phyloP scores from a whole-genome alignment of 352 stramenopile genomes.

The Blastocystis sp. region DNA sequence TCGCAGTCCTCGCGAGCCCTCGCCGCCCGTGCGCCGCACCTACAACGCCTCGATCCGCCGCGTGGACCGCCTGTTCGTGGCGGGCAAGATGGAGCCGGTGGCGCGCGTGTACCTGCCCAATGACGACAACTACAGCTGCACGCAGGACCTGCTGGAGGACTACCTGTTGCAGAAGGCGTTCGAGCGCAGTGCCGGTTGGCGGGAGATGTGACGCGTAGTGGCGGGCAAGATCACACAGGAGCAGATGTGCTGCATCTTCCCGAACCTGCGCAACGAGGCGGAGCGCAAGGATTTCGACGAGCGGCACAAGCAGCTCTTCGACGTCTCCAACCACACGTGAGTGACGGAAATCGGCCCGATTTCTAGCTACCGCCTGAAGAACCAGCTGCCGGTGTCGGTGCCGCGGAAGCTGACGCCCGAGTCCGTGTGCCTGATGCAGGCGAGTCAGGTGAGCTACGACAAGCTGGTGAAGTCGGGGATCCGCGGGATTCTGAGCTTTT shows the following conservation, averaged over 20 bases:
- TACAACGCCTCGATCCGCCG: slow-evolving; percentile 41
- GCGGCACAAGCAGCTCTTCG: slow-evolving; percentile 48
- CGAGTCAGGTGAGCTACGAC: slow-evolving; percentile 8
- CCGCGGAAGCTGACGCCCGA: slow-evolving; percentile 56
- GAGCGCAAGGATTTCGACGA: slow-evolving; percentile 43
- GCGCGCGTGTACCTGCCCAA: slow-evolving; percentile 30
- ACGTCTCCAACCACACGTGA: slow-evolving; percentile 24
- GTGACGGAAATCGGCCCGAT: background rate
- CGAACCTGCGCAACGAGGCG: slow-evolving; percentile 26
- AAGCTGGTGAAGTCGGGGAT: slow-evolving; percentile 32
- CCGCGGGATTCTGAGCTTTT: background rate
- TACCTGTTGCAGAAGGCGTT: slow-evolving; percentile 55
- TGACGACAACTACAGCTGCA: slow-evolving; percentile 34
- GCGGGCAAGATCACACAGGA: slow-evolving; percentile 4
- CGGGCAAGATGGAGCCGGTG: slow-evolving; percentile 53
- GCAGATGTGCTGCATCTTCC: slow-evolving; percentile 45
- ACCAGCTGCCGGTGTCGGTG: slow-evolving; percentile 25
- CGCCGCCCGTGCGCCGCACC: background rate
- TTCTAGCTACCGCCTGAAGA: slow-evolving; percentile 18
- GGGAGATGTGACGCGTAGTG: background rate
- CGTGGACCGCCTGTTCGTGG: slow-evolving; percentile 46
- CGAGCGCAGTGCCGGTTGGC: slow-evolving; percentile 15
- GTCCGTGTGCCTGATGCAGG: slow-evolving; percentile 43
- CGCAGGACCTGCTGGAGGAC: slow-evolving; percentile 24
- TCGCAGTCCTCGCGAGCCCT: slow-evolving; percentile 32